These are phyloP conservation scores for Colletotrichum eleusines DNA, from an alignment of 2,329 filamentous ascomycete genomes.

Conservation along the genomic window DNA sequence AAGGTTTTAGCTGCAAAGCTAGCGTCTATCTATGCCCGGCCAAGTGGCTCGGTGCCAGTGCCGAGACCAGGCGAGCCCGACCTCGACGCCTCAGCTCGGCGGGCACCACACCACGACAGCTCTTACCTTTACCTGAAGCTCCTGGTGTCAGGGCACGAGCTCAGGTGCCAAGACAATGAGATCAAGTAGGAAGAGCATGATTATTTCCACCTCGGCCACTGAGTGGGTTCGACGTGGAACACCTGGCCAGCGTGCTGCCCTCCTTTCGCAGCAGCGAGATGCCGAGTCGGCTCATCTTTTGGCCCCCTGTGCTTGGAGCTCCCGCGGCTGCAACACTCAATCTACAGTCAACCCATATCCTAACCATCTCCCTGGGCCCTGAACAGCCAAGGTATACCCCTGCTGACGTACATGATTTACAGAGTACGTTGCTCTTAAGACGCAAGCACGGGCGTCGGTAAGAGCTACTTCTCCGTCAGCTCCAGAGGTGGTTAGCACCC, in stretches of 20 bases:
- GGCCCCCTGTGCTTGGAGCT: slow-evolving; percentile 36
- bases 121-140: slow-evolving; percentile 31
- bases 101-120: slow-evolving; percentile 23
- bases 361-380: slow-evolving; percentile 40
- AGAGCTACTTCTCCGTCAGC: slow-evolving; percentile 34
- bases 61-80: slow-evolving; percentile 36
- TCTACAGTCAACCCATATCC: slow-evolving; percentile 35
- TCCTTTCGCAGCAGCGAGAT: slow-evolving; percentile 10
- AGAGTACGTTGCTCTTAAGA: not conserved
- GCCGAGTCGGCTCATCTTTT: slow-evolving; percentile 31
- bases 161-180: slow-evolving; percentile 29
- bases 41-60: slow-evolving; percentile 34
- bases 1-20: slow-evolving; percentile 38
- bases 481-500: slow-evolving; percentile 17
- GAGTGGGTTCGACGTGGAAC: slow-evolving; percentile 3
- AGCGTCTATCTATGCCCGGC: slow-evolving; percentile 28
- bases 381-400: slow-evolving; percentile 33
- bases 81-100: slow-evolving; percentile 26
- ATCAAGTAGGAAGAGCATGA: slow-evolving; percentile 26
- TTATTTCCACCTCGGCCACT: slow-evolving; percentile 4
- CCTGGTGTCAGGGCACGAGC: slow-evolving; percentile 31
- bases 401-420: slow-evolving; percentile 18
- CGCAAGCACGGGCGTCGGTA: slow-evolving; percentile 38
- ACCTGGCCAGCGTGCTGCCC: slow-evolving; percentile 2
- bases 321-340: slow-evolving; percentile 35